Evolutionary conservation across 257 asterid genomes (phyloP), one percentile per base, ranked within the genome.

Genomic region (Solanum pennellii): DNA sequence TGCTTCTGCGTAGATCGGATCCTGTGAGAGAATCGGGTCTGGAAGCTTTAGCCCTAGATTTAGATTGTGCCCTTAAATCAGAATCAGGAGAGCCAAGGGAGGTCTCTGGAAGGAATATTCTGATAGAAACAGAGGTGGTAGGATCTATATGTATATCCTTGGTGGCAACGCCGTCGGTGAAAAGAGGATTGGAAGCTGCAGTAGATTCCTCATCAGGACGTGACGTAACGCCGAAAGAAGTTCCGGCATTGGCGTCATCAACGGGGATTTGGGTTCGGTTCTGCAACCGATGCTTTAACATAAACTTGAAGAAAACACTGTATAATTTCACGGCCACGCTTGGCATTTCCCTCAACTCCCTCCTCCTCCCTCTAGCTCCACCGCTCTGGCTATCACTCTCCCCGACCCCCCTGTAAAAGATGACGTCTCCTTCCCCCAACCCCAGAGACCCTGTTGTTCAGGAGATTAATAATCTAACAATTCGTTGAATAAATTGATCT

Each of bases 81-180:
- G 91, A 20, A 23, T 93, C 95, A 11, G 93, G 92, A 6, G 74
- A 88, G 66, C 86, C 89, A 27, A 94, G 94, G 88, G 96, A 94
- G 14, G 97, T 91, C 25, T 97, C 98, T 2, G 99, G 99, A 20
- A 97, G 95, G 74, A 97, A 97, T 18, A 97, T 92, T 35, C 99
- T 96, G 44, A 97, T 73, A 16, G 98, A 93, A 49, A 95, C 93
- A 75, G 96, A 93, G 9, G 98, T 95, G 47, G 93, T 59, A 18
- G 97, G 98, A 90, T 95, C 99, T 56, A 97, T 94, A 84, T 97
- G 98, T 31, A 95, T 90, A 47, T 97, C 98, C 85, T 97, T 97
- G 27, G 99, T 94, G 82, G 98, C 98, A 52, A 97, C 99, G 45
- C 98, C 98, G 80, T 97, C 98, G 88, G 96, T 87, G 91, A 97